Conservation (phyloP, 2,329 filamentous ascomycete genomes). For the Colletotrichum caudatum region DNA sequence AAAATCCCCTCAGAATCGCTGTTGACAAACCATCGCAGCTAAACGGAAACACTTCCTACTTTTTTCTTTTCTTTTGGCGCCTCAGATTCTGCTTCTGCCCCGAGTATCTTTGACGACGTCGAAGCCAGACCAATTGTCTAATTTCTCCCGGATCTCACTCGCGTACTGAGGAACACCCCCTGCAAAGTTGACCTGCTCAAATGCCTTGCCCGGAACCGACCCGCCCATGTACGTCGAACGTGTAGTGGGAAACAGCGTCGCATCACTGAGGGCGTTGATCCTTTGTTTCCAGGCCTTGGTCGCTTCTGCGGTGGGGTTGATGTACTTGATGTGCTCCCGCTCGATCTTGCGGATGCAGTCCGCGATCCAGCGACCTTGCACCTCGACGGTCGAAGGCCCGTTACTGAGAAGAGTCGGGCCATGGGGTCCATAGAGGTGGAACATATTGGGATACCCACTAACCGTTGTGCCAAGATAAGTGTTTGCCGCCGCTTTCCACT, state of each 20-base stretch:
- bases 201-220: slow-evolving; percentile 63
- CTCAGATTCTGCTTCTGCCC: slow-evolving; percentile 22
- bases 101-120: slow-evolving; percentile 44
- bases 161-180: slow-evolving; percentile 55
- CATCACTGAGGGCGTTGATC: slow-evolving; percentile 60
- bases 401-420: slow-evolving; percentile 68
- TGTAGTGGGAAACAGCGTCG: slow-evolving; percentile 61
- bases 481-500: slow-evolving; percentile 56
- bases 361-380: slow-evolving; percentile 69
- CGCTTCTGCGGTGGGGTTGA: slow-evolving; percentile 61
- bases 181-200: slow-evolving; percentile 51
- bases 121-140: slow-evolving; percentile 54
- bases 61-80: rapidly evolving
- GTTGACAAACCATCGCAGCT: too few species aligned
- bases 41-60: background rate
- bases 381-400: slow-evolving; percentile 65
- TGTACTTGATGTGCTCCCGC: slow-evolving; percentile 59
- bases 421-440: slow-evolving; percentile 67
- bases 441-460: slow-evolving; percentile 63
- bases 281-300: slow-evolving; percentile 62
- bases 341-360: slow-evolving; percentile 63
- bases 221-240: slow-evolving; percentile 68
- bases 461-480: slow-evolving; percentile 61
- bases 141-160: slow-evolving; percentile 49
- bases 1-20: background rate